Conservation (phyloP, 2,329 filamentous ascomycete genomes). For the Cladosporium sp. region DNA sequence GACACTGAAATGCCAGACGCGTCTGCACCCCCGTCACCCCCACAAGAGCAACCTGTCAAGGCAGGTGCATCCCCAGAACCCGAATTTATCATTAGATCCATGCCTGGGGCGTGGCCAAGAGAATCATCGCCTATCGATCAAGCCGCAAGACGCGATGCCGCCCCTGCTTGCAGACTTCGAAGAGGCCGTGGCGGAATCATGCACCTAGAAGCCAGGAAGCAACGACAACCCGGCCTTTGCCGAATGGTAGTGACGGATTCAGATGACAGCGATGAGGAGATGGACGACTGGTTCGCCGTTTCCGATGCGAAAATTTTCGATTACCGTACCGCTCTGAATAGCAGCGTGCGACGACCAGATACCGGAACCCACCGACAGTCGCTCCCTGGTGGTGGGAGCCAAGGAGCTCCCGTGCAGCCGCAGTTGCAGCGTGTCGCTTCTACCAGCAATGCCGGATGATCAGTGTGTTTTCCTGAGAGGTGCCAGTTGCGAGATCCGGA, state of each 20-base stretch:
- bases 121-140: constrained; percentile 14
- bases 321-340: constrained; percentile 55
- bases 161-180: constrained; percentile 72
- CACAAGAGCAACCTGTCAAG: constrained; percentile 20
- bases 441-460: constrained; percentile 7
- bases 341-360: constrained; percentile 26
- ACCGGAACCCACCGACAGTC: constrained; percentile 12
- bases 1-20: constrained; percentile 34
- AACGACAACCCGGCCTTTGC: constrained; percentile 21
- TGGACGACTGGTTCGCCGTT: constrained; percentile 40
- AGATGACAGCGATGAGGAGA: constrained; percentile 70
- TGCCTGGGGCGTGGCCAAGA: constrained; percentile 17
- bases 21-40: constrained; percentile 12
- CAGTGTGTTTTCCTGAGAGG: not conserved
- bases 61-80: constrained; percentile 21
- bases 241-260: constrained; percentile 63
- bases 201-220: constrained; percentile 65
- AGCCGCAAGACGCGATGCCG: constrained; percentile 12
- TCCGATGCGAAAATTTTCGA: constrained; percentile 58
- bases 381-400: constrained; percentile 3
- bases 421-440: constrained; percentile 10
- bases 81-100: constrained; percentile 20
- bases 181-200: constrained; percentile 78
- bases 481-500: constrained; percentile 3
- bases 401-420: constrained; percentile 3